phyloP scores from a whole-genome alignment of 495 filamentous ascomycete genomes.

The Immersiella caudata region DNA sequence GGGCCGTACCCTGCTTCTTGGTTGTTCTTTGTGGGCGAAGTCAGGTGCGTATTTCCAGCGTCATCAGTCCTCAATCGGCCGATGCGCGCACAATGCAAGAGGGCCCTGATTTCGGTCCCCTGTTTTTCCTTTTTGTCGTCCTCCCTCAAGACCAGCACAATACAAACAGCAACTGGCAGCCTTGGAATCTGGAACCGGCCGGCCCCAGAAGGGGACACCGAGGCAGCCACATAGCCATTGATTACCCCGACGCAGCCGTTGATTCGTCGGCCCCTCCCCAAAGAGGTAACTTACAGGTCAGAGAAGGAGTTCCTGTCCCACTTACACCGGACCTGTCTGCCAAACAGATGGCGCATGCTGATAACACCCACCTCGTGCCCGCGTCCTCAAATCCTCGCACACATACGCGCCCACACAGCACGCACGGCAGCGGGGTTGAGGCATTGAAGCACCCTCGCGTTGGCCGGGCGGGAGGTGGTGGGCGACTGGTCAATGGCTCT shows the following conservation, averaged over 20 bases:
- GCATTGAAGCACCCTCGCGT: not conserved
- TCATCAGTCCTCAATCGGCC: conserved; percentile 1
- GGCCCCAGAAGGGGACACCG: conserved; percentile 3
- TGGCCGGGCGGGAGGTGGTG: not conserved
- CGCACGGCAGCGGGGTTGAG: not conserved
- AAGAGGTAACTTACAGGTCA: conserved; percentile 8
- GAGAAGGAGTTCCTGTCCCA: conserved; percentile 21
- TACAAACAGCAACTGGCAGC: conserved; percentile 1
- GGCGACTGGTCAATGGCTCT: conserved; percentile 15
- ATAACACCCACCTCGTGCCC: conserved; percentile 10
- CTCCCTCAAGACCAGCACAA: not conserved
- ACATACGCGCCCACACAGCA: conserved; percentile 1
- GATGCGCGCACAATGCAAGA: not conserved
- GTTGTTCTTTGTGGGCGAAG: conserved; percentile 3
- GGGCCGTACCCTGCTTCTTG: conserved; percentile 6
- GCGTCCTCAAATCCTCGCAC: not conserved
- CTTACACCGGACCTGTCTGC: conserved; percentile 3
- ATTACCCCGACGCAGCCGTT: not conserved
- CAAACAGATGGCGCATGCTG: conserved; percentile 9
- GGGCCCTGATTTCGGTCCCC: conserved; percentile 3
- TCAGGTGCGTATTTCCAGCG: conserved; percentile 11
- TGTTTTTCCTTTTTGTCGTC: not conserved
- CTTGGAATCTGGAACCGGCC: conserved; percentile 7
- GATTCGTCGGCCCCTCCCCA: conserved; percentile 8
- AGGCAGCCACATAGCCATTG: not conserved